Conservation (phyloP, 2,329 filamentous ascomycete genomes). For the Lasiodiplodia citricola region DNA sequence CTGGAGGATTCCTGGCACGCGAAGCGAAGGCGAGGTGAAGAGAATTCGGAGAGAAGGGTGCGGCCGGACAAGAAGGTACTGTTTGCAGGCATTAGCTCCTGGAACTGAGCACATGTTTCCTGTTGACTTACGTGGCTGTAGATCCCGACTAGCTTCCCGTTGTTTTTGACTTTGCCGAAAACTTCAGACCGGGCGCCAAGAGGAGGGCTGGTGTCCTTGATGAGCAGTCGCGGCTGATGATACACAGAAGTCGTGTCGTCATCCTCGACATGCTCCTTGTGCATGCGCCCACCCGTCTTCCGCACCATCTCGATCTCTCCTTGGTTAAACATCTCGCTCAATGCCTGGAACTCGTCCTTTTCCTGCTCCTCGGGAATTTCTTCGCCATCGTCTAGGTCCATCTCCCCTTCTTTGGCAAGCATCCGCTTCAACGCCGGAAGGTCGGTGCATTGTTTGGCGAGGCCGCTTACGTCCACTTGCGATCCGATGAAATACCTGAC, state of each 20-base stretch:
- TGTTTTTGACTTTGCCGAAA: constrained; percentile 37
- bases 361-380: constrained; percentile 33
- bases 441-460: constrained; percentile 69
- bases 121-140: constrained; percentile 61
- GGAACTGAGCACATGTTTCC: neutral
- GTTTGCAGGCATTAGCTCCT: constrained; percentile 22
- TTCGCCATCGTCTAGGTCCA: neutral
- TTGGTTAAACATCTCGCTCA: constrained; percentile 73
- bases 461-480: constrained; percentile 72
- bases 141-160: constrained; percentile 46
- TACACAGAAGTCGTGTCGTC: constrained; percentile 32
- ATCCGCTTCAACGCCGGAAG: constrained; percentile 66
- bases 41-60: constrained; percentile 56
- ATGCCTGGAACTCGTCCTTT: constrained; percentile 69
- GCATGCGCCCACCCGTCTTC: constrained; percentile 67
- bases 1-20: constrained; percentile 56
- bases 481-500: constrained; percentile 75
- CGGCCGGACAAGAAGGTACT: constrained; percentile 56
- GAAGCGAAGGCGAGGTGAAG: constrained; percentile 56
- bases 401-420: constrained; percentile 42
- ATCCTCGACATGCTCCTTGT: constrained; percentile 51
- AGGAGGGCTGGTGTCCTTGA: constrained; percentile 51
- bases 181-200: neutral
- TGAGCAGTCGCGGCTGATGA: constrained; percentile 52
- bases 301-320: constrained; percentile 69